phyloP scores from a whole-genome alignment of 768 basidiomycete genomes.

The Podaxis sp. region DNA sequence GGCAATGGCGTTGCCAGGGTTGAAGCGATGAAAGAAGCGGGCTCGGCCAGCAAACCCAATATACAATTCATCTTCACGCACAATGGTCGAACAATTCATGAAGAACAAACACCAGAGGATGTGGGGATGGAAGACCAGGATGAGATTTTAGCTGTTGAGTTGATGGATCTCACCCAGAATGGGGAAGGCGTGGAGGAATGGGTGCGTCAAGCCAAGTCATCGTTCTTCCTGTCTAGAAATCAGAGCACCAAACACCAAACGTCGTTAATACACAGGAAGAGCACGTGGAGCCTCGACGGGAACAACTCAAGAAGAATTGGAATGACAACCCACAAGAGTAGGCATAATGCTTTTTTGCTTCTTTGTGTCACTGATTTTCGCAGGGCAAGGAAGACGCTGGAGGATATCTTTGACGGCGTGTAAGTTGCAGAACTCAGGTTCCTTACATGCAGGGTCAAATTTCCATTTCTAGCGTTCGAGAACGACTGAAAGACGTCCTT shows the following conservation, averaged over 20 bases:
- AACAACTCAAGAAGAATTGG: slow-evolving; percentile 82
- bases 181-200: slow-evolving; percentile 57
- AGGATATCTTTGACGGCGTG: slow-evolving; percentile 86
- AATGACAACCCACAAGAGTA: slow-evolving; percentile 73
- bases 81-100: slow-evolving; percentile 74
- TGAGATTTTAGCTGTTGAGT: slow-evolving; percentile 84
- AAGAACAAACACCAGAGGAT: slow-evolving; percentile 84
- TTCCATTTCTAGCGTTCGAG: slow-evolving; percentile 61
- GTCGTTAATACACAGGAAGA: slow-evolving; percentile 49
- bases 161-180: slow-evolving; percentile 85
- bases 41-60: slow-evolving; percentile 45
- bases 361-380: not conserved
- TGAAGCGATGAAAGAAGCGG: slow-evolving; percentile 52
- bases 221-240: not conserved
- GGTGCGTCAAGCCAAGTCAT: slow-evolving; percentile 38
- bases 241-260: slow-evolving; percentile 2
- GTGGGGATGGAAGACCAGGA: slow-evolving; percentile 86
- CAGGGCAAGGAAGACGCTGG: slow-evolving; percentile 72
- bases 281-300: slow-evolving; percentile 57
- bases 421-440: slow-evolving; percentile 38
- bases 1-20: slow-evolving; percentile 28
- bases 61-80: slow-evolving; percentile 88
- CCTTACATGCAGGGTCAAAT: not conserved
- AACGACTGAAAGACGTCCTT: slow-evolving; percentile 83
- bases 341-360: slow-evolving; percentile 22